Evolutionary conservation across 1,139 yeast species (phyloP).

Genomic region (Magnusiomyces magnusii): DNA sequence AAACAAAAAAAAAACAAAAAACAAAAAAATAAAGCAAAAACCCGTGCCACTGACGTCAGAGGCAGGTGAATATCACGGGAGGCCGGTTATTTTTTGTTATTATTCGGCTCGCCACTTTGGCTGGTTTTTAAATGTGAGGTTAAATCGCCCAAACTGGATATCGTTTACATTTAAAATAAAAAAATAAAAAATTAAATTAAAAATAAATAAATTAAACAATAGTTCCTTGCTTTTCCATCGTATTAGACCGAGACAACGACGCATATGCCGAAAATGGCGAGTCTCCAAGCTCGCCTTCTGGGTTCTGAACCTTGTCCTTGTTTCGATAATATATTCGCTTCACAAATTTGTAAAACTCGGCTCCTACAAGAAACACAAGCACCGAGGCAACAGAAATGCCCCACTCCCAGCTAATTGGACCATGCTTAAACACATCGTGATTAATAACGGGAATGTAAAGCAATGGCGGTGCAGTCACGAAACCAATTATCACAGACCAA

Average conservation of each 20-base stretch:
- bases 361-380: constrained; percentile 48
- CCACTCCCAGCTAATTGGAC: constrained; percentile 75
- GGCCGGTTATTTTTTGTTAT: no score
- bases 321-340: constrained; percentile 52
- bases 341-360: constrained; percentile 59
- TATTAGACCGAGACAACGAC: constrained; percentile 46
- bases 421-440: constrained; percentile 66
- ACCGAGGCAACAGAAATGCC: constrained; percentile 66
- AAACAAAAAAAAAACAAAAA: no score
- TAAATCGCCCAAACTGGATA: no score
- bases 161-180: background rate
- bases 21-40: no score
- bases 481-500: constrained; percentile 75
- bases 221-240: constrained; percentile 21
- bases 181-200: background rate
- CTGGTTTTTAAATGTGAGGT: no score
- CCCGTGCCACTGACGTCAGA: no score
- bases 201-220: background rate
- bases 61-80: no score
- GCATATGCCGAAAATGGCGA: constrained; percentile 60
- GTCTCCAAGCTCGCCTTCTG: constrained; percentile 54
- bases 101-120: no score
- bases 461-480: constrained; percentile 69
- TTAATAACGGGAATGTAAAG: constrained; percentile 86
- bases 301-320: constrained; percentile 39